phyloP scores from a whole-genome alignment of 441 rosid species.

The Cnidoscolus chayamansa region DNA sequence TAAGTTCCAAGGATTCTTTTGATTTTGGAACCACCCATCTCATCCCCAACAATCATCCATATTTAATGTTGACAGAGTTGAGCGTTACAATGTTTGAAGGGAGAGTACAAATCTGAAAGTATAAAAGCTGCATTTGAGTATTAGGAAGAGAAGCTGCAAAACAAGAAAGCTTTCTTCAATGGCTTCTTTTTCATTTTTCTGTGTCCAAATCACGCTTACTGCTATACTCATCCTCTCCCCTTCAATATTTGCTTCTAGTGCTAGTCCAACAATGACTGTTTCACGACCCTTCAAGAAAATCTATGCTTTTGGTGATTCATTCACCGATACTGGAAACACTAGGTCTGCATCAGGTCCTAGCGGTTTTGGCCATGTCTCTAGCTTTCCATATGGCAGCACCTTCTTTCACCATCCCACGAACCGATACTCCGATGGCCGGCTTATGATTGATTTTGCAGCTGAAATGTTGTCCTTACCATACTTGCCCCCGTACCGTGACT shows the following conservation, averaged over 20 bases:
- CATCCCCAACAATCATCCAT: background rate
- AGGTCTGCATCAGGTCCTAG: constrained; percentile 52
- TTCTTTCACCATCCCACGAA: constrained; percentile 75
- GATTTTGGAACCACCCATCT: background rate
- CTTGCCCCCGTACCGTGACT: constrained; percentile 60
- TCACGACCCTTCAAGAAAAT: constrained; percentile 59
- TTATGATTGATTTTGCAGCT: constrained; percentile 79
- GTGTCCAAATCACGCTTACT: constrained; percentile 13
- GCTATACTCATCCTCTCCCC: constrained; percentile 22
- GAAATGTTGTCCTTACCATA: constrained; percentile 59
- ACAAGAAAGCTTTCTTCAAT: background rate
- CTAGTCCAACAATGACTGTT: constrained; percentile 18
- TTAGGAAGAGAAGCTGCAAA: background rate
- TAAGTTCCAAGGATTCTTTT: background rate
- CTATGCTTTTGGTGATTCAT: constrained; percentile 90
- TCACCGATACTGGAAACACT: constrained; percentile 96
- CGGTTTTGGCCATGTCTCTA: constrained; percentile 77
- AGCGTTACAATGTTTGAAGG: too few relatives aligned
- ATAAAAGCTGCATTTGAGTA: background rate
- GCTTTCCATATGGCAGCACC: constrained; percentile 68
- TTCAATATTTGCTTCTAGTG: constrained; percentile 16
- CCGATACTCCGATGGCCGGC: constrained; percentile 89
- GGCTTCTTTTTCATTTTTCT: constrained; percentile 22
- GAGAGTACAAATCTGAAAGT: background rate
- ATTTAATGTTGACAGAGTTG: too few relatives aligned